Evolutionary conservation across 208 protist species (phyloP).

Genomic region (Wallacemonas sp.): DNA sequence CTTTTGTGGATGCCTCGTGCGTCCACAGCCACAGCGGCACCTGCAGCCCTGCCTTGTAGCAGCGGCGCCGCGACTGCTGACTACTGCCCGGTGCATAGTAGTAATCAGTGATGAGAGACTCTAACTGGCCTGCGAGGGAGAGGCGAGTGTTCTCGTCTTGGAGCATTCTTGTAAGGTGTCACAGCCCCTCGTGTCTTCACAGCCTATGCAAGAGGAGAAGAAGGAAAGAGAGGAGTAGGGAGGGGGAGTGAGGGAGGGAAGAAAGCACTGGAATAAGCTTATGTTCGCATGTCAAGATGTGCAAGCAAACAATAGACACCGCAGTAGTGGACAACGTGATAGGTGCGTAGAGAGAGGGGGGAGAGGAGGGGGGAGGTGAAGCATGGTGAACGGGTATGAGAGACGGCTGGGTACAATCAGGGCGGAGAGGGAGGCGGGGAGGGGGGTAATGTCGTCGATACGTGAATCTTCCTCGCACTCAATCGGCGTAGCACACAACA

Average conservation of each 20-base stretch:
- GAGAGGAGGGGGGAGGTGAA: neutral
- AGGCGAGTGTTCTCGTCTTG: neutral
- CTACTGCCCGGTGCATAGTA: constrained; percentile 47
- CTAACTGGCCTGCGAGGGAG: constrained; percentile 35
- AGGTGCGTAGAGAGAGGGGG: neutral
- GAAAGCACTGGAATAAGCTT: neutral
- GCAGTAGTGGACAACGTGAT: neutral
- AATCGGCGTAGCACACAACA: too few species aligned
- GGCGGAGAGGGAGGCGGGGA: too few species aligned
- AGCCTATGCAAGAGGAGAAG: neutral
- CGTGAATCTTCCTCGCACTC: too few species aligned
- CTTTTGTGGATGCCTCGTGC: constrained; percentile 28
- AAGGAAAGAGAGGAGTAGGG: neutral
- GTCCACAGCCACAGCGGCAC: constrained; percentile 85
- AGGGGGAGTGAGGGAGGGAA: neutral
- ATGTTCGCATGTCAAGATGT: neutral
- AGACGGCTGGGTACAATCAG: too few species aligned
- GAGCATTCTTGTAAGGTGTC: neutral
- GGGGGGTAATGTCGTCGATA: too few species aligned
- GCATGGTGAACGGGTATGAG: too few species aligned
- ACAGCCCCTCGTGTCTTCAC: neutral
- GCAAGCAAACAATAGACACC: neutral
- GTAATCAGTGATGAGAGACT: constrained; percentile 56
- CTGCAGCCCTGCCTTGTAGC: constrained; percentile 62
- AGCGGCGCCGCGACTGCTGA: constrained; percentile 20